Evolutionary conservation across 306 rosid species (phyloP).

Genomic region (Pueraria montana): DNA sequence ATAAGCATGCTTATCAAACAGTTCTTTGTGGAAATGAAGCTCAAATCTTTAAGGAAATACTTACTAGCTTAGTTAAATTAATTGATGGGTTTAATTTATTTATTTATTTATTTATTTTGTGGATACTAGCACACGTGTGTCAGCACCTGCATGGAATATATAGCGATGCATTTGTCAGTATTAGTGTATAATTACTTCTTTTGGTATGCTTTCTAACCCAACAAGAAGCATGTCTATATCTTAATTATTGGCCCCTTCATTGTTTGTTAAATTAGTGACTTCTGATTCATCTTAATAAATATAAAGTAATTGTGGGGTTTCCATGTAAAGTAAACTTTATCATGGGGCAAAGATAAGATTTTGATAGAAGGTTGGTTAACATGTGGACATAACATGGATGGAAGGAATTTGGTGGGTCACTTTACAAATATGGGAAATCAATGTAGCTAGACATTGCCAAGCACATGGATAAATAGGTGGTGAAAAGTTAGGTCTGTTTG

Average conservation of each 20-base stretch:
- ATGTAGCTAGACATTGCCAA: neutral
- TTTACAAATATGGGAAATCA: neutral
- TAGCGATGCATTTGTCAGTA: slow-evolving; percentile 24
- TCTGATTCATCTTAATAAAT: slow-evolving; percentile 42
- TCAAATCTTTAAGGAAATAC: no score
- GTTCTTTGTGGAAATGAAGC: no score
- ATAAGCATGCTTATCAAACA: no score
- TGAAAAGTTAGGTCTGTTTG: neutral
- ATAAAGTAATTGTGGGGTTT: slow-evolving; percentile 39
- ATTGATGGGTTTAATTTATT: no score
- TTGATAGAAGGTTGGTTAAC: neutral
- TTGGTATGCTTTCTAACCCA: slow-evolving; percentile 19
- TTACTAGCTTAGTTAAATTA: no score
- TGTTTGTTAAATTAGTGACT: slow-evolving; percentile 36
- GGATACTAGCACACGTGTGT: neutral
- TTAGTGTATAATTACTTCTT: slow-evolving; percentile 12
- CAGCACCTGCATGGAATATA: slow-evolving; percentile 11
- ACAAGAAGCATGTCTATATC: neutral
- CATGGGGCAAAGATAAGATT: slow-evolving; percentile 38
- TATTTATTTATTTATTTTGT: slow-evolving; percentile 4
- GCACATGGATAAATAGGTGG: neutral
- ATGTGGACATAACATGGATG: slow-evolving; percentile 26
- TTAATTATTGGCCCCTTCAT: slow-evolving; percentile 38
- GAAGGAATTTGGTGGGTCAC: slow-evolving; percentile 10
- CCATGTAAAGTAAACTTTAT: slow-evolving; percentile 43